phyloP scores from a whole-genome alignment of 345 rosid genomes.

The Firmiana major region DNA sequence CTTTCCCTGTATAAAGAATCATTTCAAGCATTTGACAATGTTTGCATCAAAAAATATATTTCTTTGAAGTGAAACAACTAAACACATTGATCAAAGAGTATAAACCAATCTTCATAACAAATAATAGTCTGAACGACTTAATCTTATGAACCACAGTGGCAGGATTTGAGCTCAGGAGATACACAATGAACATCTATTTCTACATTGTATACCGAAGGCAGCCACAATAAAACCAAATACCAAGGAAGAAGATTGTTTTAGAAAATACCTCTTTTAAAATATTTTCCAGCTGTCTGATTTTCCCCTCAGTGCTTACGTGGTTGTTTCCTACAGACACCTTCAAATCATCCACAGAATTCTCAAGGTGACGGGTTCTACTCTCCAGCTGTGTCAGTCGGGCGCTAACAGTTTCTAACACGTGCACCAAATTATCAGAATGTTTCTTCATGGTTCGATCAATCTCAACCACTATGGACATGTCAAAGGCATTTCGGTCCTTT shows the following conservation, averaged over 20 bases:
- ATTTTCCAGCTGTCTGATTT: constrained; percentile 78
- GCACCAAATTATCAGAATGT: constrained; percentile 62
- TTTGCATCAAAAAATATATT: not conserved
- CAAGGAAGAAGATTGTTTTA: not conserved
- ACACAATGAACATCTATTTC: not conserved
- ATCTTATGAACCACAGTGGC: not conserved
- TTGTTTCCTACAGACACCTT: constrained; percentile 71
- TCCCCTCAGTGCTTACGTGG: constrained; percentile 78
- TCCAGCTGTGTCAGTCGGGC: constrained; percentile 81
- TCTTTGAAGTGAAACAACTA: not conserved
- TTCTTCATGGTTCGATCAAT: constrained; percentile 73
- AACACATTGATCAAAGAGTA: not conserved
- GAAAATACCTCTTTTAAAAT: constrained; percentile 71
- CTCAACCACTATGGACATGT: constrained; percentile 44
- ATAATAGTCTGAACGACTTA: not conserved
- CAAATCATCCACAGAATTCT: constrained; percentile 77
- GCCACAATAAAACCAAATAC: not conserved
- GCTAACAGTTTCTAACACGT: constrained; percentile 66
- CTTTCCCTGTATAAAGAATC: not conserved
- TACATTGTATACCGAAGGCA: not conserved
- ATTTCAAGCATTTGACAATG: not conserved
- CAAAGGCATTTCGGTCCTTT: constrained; percentile 43
- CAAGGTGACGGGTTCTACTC: constrained; percentile 61
- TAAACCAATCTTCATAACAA: not conserved
- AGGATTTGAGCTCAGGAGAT: not conserved